Conservation (phyloP, 768 basidiomycete genomes). For the Kwoniella dendrophila region DNA sequence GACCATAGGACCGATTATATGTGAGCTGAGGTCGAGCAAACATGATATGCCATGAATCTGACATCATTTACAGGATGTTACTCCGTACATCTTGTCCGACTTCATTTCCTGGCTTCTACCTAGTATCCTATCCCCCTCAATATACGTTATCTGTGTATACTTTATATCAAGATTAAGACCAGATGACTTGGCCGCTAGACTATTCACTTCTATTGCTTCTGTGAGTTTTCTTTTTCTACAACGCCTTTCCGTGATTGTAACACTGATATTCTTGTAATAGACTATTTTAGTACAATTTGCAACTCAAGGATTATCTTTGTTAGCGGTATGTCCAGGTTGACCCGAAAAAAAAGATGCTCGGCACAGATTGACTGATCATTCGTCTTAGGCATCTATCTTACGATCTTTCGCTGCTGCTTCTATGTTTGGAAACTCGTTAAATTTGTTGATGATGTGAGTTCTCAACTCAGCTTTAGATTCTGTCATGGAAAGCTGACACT, state of each 20-base stretch:
- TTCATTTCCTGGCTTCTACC: conserved; percentile 57
- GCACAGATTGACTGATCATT: no score
- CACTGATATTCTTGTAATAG: conserved; percentile 18
- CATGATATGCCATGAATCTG: neutral
- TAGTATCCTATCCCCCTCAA: conserved; percentile 53
- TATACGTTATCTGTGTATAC: conserved; percentile 54
- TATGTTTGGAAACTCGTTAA: conserved; percentile 39
- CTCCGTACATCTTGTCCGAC: conserved; percentile 58
- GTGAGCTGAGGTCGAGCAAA: conserved; percentile 19
- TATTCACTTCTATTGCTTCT: conserved; percentile 56
- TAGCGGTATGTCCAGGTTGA: conserved; percentile 24
- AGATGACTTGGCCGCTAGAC: conserved; percentile 56
- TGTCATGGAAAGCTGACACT: neutral
- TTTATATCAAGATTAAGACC: conserved; percentile 55
- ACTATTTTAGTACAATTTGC: conserved; percentile 41
- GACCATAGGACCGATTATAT: conserved; percentile 38
- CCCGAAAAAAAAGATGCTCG: neutral
- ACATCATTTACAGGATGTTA: conserved; percentile 49
- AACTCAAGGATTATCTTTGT: conserved; percentile 34
- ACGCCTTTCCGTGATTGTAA: conserved; percentile 8
- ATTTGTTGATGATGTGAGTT: conserved; percentile 43
- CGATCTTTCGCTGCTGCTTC: conserved; percentile 40
- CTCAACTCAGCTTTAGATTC: neutral
- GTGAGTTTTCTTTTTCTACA: no score
- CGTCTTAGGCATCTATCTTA: conserved; percentile 30